phyloP scores from a whole-genome alignment of 495 filamentous ascomycete species.

The Echria macrotheca region DNA sequence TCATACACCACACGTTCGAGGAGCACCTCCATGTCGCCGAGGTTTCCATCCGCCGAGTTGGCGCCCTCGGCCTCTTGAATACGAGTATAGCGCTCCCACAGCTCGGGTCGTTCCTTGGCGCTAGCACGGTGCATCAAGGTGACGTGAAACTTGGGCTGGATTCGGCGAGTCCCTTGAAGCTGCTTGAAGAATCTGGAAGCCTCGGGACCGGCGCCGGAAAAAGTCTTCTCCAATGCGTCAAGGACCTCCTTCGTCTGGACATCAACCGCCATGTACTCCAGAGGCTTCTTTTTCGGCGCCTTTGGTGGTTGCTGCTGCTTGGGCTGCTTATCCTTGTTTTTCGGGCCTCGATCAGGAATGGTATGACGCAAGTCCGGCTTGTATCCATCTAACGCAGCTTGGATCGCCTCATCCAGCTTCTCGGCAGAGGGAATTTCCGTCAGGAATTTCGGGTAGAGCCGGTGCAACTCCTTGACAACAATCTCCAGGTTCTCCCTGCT shows the following conservation, averaged over 20 bases:
- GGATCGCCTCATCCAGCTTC: slow-evolving; percentile 77
- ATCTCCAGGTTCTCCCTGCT: slow-evolving; percentile 86
- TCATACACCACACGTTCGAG: slow-evolving; percentile 71
- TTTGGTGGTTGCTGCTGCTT: slow-evolving; percentile 22
- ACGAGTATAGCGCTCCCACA: slow-evolving; percentile 64
- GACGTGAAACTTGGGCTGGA: slow-evolving; percentile 87
- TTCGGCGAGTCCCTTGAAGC: slow-evolving; percentile 62
- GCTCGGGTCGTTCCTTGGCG: slow-evolving; percentile 49
- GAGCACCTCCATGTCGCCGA: slow-evolving; percentile 45
- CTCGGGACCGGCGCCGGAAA: slow-evolving; percentile 45
- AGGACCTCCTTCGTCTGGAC: slow-evolving; percentile 55
- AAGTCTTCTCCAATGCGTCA: slow-evolving; percentile 60
- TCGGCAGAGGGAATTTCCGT: slow-evolving; percentile 60
- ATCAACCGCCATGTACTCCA: slow-evolving; percentile 80
- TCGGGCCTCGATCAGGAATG: slow-evolving; percentile 46
- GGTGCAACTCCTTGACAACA: slow-evolving; percentile 62
- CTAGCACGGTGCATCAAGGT: slow-evolving; percentile 80
- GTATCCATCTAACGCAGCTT: slow-evolving; percentile 70
- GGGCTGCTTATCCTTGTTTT: slow-evolving; percentile 38
- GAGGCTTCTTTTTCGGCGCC: slow-evolving; percentile 42
- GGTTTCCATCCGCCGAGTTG: slow-evolving; percentile 28
- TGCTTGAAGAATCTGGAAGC: slow-evolving; percentile 65
- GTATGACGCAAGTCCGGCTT: slow-evolving; percentile 68
- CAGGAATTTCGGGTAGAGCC: slow-evolving; percentile 69
- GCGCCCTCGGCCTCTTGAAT: slow-evolving; percentile 40